Conservation (phyloP, 2,329 filamentous ascomycete genomes). For the Coniochaeta ligniaria region DNA sequence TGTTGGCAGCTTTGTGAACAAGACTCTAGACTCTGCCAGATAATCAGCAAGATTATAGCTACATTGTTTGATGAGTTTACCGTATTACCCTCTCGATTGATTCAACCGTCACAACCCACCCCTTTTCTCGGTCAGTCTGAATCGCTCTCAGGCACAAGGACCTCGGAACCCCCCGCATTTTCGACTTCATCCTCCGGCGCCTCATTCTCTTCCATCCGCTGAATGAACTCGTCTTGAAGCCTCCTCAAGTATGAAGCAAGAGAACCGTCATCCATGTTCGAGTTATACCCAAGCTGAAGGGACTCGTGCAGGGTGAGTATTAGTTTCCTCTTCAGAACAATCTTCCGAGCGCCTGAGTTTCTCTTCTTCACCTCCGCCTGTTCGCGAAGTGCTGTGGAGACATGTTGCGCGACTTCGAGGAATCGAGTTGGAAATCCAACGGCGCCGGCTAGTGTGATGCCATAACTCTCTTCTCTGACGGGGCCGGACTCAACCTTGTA, state of each 20-base stretch:
- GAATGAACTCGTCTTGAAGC: constrained; percentile 68
- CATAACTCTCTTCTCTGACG: constrained; percentile 69
- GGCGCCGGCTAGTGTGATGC: constrained; percentile 70
- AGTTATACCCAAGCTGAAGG: constrained; percentile 59
- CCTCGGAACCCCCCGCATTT: not conserved
- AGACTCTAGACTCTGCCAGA: not conserved
- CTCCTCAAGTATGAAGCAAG: constrained; percentile 57
- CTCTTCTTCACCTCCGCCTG: constrained; percentile 51
- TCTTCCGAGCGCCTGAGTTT: constrained; percentile 48
- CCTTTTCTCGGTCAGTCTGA: not conserved
- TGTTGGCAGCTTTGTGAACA: not conserved
- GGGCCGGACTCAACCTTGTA: constrained; percentile 74
- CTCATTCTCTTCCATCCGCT: constrained; percentile 62
- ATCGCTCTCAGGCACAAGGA: not conserved
- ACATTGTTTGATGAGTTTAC: not conserved
- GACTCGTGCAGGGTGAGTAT: constrained; percentile 68
- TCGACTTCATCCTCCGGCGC: not conserved
- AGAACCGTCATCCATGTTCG: constrained; percentile 56
- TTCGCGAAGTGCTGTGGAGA: constrained; percentile 55
- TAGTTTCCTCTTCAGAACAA: constrained; percentile 62
- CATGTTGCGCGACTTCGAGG: constrained; percentile 58
- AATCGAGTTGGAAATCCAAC: constrained; percentile 65
- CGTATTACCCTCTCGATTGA: not conserved
- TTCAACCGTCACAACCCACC: too few relatives aligned
- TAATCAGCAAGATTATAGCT: not conserved